Percentiles rank a stretch among this genome's conserved stretches.
Evolutionary conservation across 2,329 filamentous ascomycete genomes (phyloP).

Genomic region (Monilinia fructigena): DNA sequence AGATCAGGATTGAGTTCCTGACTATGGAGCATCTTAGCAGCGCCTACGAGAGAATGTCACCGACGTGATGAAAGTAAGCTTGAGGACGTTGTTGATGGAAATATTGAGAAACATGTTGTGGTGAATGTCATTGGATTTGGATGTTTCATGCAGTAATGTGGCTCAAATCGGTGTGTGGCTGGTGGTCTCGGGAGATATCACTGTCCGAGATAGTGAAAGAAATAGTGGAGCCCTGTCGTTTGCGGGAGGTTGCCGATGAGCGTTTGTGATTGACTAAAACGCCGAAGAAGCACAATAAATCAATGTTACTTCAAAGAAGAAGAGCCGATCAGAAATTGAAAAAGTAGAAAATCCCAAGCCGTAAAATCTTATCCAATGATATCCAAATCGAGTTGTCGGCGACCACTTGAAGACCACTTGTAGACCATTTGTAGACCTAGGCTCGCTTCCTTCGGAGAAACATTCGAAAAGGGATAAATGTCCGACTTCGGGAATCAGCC

Average conservation of each 20-base stretch:
- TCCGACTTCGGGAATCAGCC: neutral
- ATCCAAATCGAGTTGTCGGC: constrained; percentile 1
- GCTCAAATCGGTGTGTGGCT: neutral
- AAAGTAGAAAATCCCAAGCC: neutral
- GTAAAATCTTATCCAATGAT: neutral
- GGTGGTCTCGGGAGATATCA: neutral
- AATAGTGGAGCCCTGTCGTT: neutral
- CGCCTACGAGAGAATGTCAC: neutral
- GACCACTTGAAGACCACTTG: neutral
- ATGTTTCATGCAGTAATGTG: neutral
- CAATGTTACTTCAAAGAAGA: neutral
- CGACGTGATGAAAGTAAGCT: neutral
- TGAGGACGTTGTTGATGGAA: neutral
- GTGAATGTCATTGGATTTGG: neutral
- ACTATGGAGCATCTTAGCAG: neutral
- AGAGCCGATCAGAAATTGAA: neutral
- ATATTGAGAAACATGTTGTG: neutral
- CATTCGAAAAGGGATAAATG: neutral
- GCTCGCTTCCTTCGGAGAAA: constrained; percentile 8
- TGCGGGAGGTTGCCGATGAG: neutral
- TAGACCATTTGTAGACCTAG: neutral
- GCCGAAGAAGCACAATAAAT: neutral
- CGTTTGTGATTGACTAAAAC: neutral
- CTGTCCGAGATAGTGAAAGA: neutral
- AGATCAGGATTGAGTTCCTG: neutral